Percentiles rank a stretch among this genome's conserved stretches.
These are phyloP conservation scores for Phytophthora melonis DNA, from an alignment of 352 stramenopile genomes.

Conservation along the genomic window DNA sequence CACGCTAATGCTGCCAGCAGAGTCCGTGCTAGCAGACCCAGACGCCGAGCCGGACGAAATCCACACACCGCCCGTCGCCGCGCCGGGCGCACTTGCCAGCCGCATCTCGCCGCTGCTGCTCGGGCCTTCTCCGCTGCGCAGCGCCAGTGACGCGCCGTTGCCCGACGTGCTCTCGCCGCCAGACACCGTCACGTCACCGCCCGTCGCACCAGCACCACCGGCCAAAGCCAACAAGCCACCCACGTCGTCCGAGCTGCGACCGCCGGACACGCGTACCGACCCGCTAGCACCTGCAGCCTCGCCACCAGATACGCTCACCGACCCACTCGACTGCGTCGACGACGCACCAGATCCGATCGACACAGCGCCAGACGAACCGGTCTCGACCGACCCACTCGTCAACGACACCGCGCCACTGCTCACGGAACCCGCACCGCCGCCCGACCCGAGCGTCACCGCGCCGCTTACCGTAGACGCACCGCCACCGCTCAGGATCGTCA, in stretches of 20 bases:
- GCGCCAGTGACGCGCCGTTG: conserved; percentile 17
- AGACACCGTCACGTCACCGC: too few relatives aligned
- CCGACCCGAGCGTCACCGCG: too few relatives aligned
- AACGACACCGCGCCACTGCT: too few relatives aligned
- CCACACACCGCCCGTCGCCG: conserved; percentile 22
- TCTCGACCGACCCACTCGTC: too few relatives aligned
- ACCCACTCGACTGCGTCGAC: conserved; percentile 20
- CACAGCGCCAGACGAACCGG: conserved; percentile 23
- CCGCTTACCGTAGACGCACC: too few relatives aligned
- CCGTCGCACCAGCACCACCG: background rate
- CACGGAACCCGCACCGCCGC: too few relatives aligned
- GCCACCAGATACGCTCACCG: conserved; percentile 22
- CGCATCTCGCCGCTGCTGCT: conserved; percentile 25
- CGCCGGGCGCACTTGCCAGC: conserved; percentile 24
- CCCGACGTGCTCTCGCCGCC: conserved; percentile 1
- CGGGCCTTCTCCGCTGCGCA: conserved; percentile 31
- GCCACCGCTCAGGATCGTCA: conserved; percentile 30
- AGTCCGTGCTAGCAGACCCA: conserved; percentile 2
- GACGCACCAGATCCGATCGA: background rate
- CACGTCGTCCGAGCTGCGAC: background rate
- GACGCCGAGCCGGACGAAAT: conserved; percentile 29
- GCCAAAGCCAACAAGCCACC: too few relatives aligned
- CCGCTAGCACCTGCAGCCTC: background rate
- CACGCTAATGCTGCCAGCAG: conserved; percentile 19
- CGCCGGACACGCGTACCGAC: too few relatives aligned